Evolutionary conservation across 768 basidiomycete species (phyloP).

Genomic region (Neoboletus magnificus): DNA sequence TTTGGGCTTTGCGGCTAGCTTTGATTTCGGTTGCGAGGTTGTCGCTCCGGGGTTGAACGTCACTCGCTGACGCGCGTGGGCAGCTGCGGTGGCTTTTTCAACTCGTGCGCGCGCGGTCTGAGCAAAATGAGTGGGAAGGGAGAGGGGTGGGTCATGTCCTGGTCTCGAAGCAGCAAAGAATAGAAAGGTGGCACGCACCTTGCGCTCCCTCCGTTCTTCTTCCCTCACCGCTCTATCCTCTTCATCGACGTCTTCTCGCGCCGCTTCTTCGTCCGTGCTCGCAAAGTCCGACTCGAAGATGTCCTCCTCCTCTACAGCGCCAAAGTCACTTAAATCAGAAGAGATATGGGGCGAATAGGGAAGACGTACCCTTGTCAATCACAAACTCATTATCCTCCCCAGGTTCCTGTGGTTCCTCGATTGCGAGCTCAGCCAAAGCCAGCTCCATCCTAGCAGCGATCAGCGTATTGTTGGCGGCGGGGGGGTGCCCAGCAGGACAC

Average conservation of each 20-base stretch:
- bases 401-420: slow-evolving; percentile 49
- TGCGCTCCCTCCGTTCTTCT: slow-evolving; percentile 51
- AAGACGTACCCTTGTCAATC: slow-evolving; percentile 51
- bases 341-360: neutral
- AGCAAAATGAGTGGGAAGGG: neutral
- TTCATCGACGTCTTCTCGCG: slow-evolving; percentile 49
- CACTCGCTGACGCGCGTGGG: slow-evolving; percentile 61
- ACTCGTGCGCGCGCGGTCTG: slow-evolving; percentile 55
- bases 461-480: slow-evolving; percentile 1
- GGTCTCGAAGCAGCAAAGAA: neutral
- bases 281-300: slow-evolving; percentile 82
- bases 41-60: slow-evolving; percentile 61
- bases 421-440: slow-evolving; percentile 57
- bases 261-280: slow-evolving; percentile 71
- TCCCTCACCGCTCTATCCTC: slow-evolving; percentile 57
- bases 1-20: slow-evolving; percentile 28
- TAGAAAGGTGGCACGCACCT: slow-evolving; percentile 6
- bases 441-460: slow-evolving; percentile 60
- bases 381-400: slow-evolving; percentile 77
- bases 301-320: slow-evolving; percentile 70
- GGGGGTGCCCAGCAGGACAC: neutral
- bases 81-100: slow-evolving; percentile 62
- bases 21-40: slow-evolving; percentile 28
- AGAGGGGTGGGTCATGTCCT: no score
- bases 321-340: neutral